Evolutionary conservation across 2,329 filamentous ascomycete species (phyloP).

Genomic region (Colletotrichum orbiculare): DNA sequence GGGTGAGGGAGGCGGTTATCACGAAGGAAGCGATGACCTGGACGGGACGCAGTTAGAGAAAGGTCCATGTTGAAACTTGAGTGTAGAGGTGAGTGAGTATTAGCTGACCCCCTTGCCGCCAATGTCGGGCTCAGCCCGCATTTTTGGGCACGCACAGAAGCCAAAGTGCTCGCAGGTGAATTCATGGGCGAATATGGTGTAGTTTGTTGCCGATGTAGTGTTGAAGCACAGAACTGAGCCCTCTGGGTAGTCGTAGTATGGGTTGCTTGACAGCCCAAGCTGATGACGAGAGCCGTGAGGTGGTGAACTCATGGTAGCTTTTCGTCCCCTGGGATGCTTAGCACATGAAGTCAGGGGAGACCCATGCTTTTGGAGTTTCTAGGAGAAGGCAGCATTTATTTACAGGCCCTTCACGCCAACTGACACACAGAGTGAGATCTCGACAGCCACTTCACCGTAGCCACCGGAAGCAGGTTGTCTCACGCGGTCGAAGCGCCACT

Average conservation of each 20-base stretch:
- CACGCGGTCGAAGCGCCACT: too few relatives aligned
- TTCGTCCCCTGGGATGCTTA: too few relatives aligned
- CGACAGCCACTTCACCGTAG: too few relatives aligned
- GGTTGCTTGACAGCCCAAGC: background rate
- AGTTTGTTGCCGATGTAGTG: background rate
- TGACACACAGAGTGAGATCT: too few relatives aligned
- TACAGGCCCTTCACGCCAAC: too few relatives aligned
- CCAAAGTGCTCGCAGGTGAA: conserved; percentile 4
- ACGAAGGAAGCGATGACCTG: conserved; percentile 5
- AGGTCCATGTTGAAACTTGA: background rate
- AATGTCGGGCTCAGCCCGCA: conserved; percentile 14
- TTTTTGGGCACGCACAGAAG: conserved; percentile 5
- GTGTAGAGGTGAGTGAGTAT: fast-evolving
- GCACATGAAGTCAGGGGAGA: too few relatives aligned
- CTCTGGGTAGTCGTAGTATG: conserved; percentile 1
- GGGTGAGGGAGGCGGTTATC: conserved; percentile 11
- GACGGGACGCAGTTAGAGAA: background rate
- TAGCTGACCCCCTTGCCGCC: conserved; percentile 6
- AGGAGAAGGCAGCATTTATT: too few relatives aligned
- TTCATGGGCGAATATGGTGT: background rate
- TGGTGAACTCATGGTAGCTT: too few relatives aligned
- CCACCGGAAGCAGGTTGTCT: too few relatives aligned
- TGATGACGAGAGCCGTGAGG: too few relatives aligned
- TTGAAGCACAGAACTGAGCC: background rate
- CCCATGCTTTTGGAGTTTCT: too few relatives aligned